These are phyloP conservation scores for Xylaria flabelliformis DNA, from an alignment of 495 filamentous ascomycete genomes.

Conservation along the genomic window DNA sequence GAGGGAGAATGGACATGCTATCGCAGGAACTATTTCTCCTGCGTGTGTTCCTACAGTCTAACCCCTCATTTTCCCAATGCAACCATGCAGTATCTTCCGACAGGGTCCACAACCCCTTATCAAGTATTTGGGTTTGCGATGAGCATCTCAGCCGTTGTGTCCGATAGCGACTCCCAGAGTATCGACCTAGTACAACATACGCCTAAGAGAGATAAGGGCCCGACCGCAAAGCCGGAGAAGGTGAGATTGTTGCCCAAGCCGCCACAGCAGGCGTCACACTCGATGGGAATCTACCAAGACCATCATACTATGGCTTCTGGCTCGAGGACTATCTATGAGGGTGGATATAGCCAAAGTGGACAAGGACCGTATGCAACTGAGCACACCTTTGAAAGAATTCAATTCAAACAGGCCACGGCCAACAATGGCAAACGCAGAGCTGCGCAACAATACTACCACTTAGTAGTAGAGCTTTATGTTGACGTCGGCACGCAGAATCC, in stretches of 20 bases:
- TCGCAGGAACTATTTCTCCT: constrained; percentile 91
- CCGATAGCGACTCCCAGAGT: constrained; percentile 74
- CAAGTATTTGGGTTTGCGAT: constrained; percentile 76
- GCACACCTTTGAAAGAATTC: constrained; percentile 88
- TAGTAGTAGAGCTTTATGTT: constrained; percentile 87
- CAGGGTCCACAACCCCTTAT: constrained; percentile 46
- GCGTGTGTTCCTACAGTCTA: constrained; percentile 81
- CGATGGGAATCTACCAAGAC: constrained; percentile 41
- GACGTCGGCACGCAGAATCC: constrained; percentile 63
- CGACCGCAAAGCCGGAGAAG: constrained; percentile 76
- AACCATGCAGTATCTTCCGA: constrained; percentile 49
- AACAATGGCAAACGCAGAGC: constrained; percentile 95
- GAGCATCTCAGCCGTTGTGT: constrained; percentile 86
- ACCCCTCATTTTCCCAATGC: constrained; percentile 49
- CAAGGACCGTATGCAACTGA: constrained; percentile 56
- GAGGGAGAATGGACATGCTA: constrained; percentile 97
- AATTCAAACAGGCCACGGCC: constrained; percentile 94
- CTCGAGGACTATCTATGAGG: constrained; percentile 48
- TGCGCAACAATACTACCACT: constrained; percentile 91
- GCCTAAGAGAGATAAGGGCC: constrained; percentile 92
- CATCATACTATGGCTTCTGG: constrained; percentile 47
- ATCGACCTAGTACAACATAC: constrained; percentile 95
- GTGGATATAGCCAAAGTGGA: constrained; percentile 44
- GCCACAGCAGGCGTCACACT: constrained; percentile 55
- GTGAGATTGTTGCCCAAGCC: constrained; percentile 72